phyloP scores from a whole-genome alignment of 257 asterid species.

The Solanum sparsipilum region DNA sequence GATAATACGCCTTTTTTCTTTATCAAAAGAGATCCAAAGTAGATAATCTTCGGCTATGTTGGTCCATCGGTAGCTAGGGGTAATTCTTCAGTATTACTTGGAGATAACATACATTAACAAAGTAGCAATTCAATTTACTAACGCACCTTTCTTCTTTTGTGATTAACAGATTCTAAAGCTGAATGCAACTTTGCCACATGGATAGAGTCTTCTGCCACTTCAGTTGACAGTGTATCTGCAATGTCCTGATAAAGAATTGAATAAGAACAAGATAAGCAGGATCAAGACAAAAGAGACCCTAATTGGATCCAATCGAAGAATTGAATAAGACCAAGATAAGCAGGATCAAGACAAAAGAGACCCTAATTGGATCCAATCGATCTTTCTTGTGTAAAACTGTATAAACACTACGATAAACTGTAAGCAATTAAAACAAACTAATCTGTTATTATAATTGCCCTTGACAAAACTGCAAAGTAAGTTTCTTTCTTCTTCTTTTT shows the following conservation, averaged over 20 bases:
- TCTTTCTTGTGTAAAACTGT: not conserved
- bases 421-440: not conserved
- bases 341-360: not conserved
- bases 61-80: not conserved
- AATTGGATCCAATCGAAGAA: not conserved
- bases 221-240: conserved; percentile 97
- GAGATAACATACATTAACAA: not conserved
- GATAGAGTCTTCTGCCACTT: conserved; percentile 79
- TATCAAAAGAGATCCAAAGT: not conserved
- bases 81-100: not conserved
- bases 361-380: not conserved
- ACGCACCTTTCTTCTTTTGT: conserved; percentile 89
- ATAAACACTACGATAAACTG: not conserved
- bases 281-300: not conserved
- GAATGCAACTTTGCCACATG: conserved; percentile 96
- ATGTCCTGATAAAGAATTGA: conserved; percentile 54
- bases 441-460: not conserved
- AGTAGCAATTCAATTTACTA: not conserved
- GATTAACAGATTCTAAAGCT: conserved; percentile 96
- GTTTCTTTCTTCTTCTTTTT: not conserved
- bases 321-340: not conserved
- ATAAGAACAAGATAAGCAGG: not conserved
- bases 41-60: not conserved
- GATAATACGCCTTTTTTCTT: not conserved
- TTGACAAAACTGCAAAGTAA: not conserved